phyloP scores from a whole-genome alignment of 148 eudicot species.

The Heliamphora exappendiculata region DNA sequence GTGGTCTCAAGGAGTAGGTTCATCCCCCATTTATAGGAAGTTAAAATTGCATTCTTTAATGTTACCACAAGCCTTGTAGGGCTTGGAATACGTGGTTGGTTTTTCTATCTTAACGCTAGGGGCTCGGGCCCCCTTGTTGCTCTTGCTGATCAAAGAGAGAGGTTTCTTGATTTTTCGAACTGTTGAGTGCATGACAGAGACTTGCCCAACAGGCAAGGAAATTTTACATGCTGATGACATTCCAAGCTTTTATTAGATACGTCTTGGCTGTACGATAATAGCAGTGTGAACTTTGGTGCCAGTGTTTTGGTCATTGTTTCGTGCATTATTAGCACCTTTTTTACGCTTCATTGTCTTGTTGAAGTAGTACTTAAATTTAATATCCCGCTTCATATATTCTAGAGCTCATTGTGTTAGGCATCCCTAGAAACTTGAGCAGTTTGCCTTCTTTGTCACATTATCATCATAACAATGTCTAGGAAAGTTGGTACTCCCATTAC shows the following conservation, averaged over 20 bases:
- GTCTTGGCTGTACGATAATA: neutral
- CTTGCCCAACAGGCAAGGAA: neutral
- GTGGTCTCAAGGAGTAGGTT: too few relatives aligned
- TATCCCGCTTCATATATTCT: neutral
- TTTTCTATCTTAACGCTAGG: neutral
- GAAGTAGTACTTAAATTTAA: neutral
- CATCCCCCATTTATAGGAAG: neutral
- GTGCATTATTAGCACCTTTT: neutral
- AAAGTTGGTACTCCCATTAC: neutral
- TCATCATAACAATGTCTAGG: neutral
- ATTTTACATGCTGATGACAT: neutral
- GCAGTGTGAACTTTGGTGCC: neutral
- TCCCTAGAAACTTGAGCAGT: neutral
- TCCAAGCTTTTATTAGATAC: neutral
- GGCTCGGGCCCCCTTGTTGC: too few relatives aligned
- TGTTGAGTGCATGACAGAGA: too few relatives aligned
- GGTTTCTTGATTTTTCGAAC: neutral
- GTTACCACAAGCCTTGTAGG: neutral
- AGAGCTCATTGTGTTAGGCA: neutral
- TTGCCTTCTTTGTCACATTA: neutral
- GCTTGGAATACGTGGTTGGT: neutral
- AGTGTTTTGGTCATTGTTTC: neutral
- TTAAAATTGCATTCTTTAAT: too few relatives aligned
- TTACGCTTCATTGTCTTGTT: too few relatives aligned
- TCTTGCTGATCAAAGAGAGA: neutral